phyloP scores from a whole-genome alignment of 2,329 filamentous ascomycete genomes.

The Nemania sp. region DNA sequence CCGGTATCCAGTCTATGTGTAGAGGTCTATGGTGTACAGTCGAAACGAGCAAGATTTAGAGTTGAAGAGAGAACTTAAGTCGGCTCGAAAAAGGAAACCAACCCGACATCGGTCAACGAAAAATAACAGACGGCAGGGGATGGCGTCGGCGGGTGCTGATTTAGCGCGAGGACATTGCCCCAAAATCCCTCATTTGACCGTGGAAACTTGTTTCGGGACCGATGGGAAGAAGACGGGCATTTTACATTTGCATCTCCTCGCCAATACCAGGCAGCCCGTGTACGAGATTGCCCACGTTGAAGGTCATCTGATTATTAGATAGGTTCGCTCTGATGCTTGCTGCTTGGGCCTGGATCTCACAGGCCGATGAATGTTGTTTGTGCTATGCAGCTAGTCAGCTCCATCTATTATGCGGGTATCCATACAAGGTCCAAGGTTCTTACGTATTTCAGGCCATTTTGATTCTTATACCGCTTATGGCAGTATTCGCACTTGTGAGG shows the following conservation, averaged over 20 bases:
- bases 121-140: constrained; percentile 11
- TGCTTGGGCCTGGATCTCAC: constrained; percentile 81
- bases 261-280: constrained; percentile 66
- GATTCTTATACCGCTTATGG: constrained; percentile 98
- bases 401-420: constrained; percentile 43
- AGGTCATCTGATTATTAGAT: constrained; percentile 48
- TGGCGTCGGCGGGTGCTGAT: neutral
- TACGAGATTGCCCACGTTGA: constrained; percentile 47
- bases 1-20: constrained; percentile 53
- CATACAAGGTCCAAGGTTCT: constrained; percentile 50
- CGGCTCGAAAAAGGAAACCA: constrained; percentile 17
- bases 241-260: constrained; percentile 61
- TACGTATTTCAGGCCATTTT: constrained; percentile 97
- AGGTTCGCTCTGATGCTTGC: constrained; percentile 57
- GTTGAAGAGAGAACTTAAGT: constrained; percentile 14
- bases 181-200: neutral
- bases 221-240: constrained; percentile 19
- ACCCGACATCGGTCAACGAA: constrained; percentile 28
- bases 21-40: constrained; percentile 47
- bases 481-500: constrained; percentile 97
- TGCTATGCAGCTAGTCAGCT: constrained; percentile 59
- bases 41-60: constrained; percentile 38
- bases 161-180: constrained; percentile 6
- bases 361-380: constrained; percentile 86
- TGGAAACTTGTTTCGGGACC: neutral